Evolutionary conservation across 1,284 basidiomycete species (phyloP).

Genomic region (Boletus holoroseus): DNA sequence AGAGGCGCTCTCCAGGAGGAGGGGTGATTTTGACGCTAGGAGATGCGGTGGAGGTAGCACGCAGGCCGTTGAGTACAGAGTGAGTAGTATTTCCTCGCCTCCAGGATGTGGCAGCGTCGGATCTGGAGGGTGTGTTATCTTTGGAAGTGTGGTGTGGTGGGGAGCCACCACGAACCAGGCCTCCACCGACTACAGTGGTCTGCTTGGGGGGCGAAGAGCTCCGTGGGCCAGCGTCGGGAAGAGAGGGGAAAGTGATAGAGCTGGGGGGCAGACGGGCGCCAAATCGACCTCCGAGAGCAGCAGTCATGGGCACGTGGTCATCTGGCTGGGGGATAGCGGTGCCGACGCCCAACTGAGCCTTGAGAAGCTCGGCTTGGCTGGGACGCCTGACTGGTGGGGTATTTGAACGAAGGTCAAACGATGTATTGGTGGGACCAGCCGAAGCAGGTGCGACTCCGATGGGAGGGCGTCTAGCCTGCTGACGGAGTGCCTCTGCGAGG

Average conservation of each 20-base stretch:
- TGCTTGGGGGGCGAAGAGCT: slow-evolving; percentile 48
- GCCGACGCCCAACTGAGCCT: slow-evolving; percentile 48
- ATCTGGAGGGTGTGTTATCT: slow-evolving; percentile 53
- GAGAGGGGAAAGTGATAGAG: slow-evolving; percentile 40
- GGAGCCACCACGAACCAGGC: slow-evolving; percentile 56
- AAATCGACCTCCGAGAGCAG: slow-evolving; percentile 68
- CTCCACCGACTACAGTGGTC: slow-evolving; percentile 66
- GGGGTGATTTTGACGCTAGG: slow-evolving; percentile 65
- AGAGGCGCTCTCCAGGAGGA: slow-evolving; percentile 54
- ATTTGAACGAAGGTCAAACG: slow-evolving; percentile 57
- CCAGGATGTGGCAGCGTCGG: slow-evolving; percentile 71
- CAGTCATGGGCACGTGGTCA: slow-evolving; percentile 72
- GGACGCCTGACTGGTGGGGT: slow-evolving; percentile 56
- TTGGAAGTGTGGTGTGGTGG: slow-evolving; percentile 37
- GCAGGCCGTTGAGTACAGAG: slow-evolving; percentile 62
- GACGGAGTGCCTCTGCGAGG: slow-evolving; percentile 57
- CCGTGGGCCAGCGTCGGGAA: slow-evolving; percentile 38
- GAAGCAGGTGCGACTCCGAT: slow-evolving; percentile 56
- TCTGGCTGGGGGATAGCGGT: slow-evolving; percentile 28
- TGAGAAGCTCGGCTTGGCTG: slow-evolving; percentile 59
- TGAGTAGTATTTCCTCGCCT: slow-evolving; percentile 64
- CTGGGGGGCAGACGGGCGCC: slow-evolving; percentile 50
- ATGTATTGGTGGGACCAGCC: slow-evolving; percentile 57
- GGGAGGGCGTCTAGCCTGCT: slow-evolving; percentile 53
- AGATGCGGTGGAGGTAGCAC: slow-evolving; percentile 46